Evolutionary conservation across 2,329 filamentous ascomycete genomes (phyloP).

Genomic region (Corynespora cassiicola): DNA sequence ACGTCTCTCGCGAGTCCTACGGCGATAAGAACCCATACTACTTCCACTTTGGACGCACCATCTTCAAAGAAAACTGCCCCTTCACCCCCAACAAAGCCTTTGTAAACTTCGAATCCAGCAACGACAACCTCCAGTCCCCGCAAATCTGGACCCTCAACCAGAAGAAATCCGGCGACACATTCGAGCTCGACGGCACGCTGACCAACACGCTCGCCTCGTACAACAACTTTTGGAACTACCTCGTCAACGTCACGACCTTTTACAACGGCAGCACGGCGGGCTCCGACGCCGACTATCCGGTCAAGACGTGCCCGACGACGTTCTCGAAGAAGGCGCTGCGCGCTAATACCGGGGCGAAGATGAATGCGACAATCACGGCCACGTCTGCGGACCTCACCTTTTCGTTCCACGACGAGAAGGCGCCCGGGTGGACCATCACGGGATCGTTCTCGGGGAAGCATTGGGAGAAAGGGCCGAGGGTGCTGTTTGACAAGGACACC

Average conservation of each 20-base stretch:
- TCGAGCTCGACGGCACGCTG: constrained; percentile 8
- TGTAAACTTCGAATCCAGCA: constrained; percentile 14
- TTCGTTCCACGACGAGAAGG: constrained; percentile 6
- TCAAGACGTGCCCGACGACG: not conserved
- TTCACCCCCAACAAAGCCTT: constrained; percentile 12
- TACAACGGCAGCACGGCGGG: no score
- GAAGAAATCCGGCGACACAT: constrained; percentile 9
- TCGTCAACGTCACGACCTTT: no score
- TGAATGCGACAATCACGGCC: constrained; percentile 8
- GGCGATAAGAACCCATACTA: constrained; percentile 11
- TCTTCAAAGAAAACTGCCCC: constrained; percentile 8
- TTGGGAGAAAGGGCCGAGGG: constrained; percentile 10
- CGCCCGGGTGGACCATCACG: constrained; percentile 3
- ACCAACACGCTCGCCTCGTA: constrained; percentile 4
- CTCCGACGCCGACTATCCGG: constrained; percentile 2
- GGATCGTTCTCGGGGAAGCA: constrained; percentile 8
- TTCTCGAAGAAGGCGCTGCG: constrained; percentile 7
- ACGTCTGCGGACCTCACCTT: constrained; percentile 1
- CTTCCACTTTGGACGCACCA: constrained; percentile 11
- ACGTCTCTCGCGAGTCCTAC: constrained; percentile 5
- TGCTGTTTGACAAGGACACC: constrained; percentile 9
- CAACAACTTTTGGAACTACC: constrained; percentile 14
- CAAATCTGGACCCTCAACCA: constrained; percentile 9
- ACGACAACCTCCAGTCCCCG: constrained; percentile 8
- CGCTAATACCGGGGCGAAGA: constrained; percentile 4